Base-by-base conservation (phyloP, 2,329 filamentous ascomycete genomes). In the Nothopassalora personata region DNA sequence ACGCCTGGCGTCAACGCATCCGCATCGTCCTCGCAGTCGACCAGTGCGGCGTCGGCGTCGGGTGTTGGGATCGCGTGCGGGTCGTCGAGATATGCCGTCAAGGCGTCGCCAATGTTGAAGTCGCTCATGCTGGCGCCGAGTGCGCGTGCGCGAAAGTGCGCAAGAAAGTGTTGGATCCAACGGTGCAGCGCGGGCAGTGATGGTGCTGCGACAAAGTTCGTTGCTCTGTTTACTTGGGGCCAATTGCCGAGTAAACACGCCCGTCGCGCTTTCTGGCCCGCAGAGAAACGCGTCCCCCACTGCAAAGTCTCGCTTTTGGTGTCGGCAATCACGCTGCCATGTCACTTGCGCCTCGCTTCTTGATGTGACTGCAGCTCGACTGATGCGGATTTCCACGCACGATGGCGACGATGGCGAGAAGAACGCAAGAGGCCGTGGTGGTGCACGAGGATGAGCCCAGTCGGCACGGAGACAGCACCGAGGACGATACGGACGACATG, bases 31-130 rank as follows among this genome's bases (percentile, higher is more conserved):
- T 97, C 94, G 83, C 90, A 95, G 73, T 97, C 93, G 68, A 91
- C 82, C 19, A 99, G 84, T 60, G 88, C 84, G 48, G 86, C 76
- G 67, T 94, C 89, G 57, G 92, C 94, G 74, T 97, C 93, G 47
- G 89, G 87, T 2, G 92, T 97, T 7, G 88, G 81, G 57, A 97
- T 89, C 43, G 85, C 84, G 49, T 86, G 81, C 8, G 94, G 93
- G 74, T 97, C 93, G 77, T 91, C 95, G 83, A 97, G 90, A 77
- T 97, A 99, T 74, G 90, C 85, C 81, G 96, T 97, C 75, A 97
- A 88, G 66, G 91, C 91, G 79, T 96, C 89, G 75, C 97, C 96
- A 76, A 99, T 90, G 75, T 97, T 90, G 78, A 99, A 99, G 71
- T 87, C 83, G 68, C 82, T 81, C 79, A 89, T 89, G 71, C 81